Evolutionary conservation across 2,329 filamentous ascomycete species (phyloP), one percentile per base, ranked within the genome.

Genomic region (Albifimbria verrucaria): DNA sequence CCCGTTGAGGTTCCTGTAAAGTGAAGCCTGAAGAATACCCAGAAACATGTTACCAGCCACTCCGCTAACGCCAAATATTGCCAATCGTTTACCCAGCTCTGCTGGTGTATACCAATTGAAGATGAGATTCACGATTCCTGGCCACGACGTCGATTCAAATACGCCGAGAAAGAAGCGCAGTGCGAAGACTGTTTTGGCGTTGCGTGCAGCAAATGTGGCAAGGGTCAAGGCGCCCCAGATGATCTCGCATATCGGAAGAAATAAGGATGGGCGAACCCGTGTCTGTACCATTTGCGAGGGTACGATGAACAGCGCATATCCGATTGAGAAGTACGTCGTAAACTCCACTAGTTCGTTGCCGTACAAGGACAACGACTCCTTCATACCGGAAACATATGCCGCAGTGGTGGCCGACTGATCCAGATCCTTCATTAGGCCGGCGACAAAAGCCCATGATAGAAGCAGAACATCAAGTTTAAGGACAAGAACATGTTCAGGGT

Each of bases 41-140:
- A 65, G 68, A 56, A 65, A 70, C 67, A 71, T 72, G 47, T 67
- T 60, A 0, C 71, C 71, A 0, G 84, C 61, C 2, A 83, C 77
- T 1, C 79, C 80, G 1, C 78, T 79, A n/a, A 81, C 79, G 55
- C 83, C 80, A 58, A 82, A 85, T 2, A 85, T 65, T 7, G 74
- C 79, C 44, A 82, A 80, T 3, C 82, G 75, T 49, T 80, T 81
- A 1, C 78, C 77, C 42, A 84, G 75, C 58, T 86, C 82, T 12
- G 76, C 74, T 48, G 75, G 78, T 55, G 80, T 78, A 60, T 86
- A 86, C 81, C 82, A 86, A 1, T 74, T 81, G 0, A 78, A 81
- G 7, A 85, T 71, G 21, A 80, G 73, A 45, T 78, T 74, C 45
- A 81, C 68, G 43, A 82, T 74, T 23, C 80, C 81, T 0, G 81